Base-by-base conservation (phyloP, 1,284 basidiomycete species). In the Leccinum angustisporum region DNA sequence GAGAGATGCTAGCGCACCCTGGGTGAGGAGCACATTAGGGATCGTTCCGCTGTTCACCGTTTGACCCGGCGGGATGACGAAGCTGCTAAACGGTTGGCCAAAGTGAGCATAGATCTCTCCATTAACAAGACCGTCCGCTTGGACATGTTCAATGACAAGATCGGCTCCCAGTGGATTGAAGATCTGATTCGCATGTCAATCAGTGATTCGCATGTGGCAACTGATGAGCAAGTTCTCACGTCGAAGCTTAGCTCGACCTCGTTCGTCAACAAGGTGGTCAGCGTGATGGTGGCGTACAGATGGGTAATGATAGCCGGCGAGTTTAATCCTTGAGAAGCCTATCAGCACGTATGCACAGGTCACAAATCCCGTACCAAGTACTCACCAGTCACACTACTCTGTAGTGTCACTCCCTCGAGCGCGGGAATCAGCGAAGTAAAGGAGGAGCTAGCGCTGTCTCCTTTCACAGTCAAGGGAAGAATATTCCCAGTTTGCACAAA, bases 401-500 rank as follows among this genome's bases (percentile, higher is more conserved):
- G 68, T 40, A 91, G 74, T n/a, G 76, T 76, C 33, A 91, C 74
- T 38, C 83, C 82, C 25, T 83, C 78, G 8, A 92, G 77, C 1
- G 83, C 88, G 5, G 81, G 80, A 55, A 79, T 73, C 48, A 93
- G 73, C 2, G 88, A 88, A 6, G 71, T 79, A 70, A 88, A 90
- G 1, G 88, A 88, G 10, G 87, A 84, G 63, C 88, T 87, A 4
- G 72, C 66, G 5, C 69, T 60, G 66, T 89, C 87, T 18, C 88
- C 88, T 63, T 82, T 75, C 67, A 90, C 86, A 0, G 78, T 79
- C 63, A 91, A 70, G 13, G 81, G 76, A 43, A 88, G 72, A 14
- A 65, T 61, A 58, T 81, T 71, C 25, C 74, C 76, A 0, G 78
- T 81, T 67, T 85, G 85, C 43, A 89, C 76, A 71, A 87, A 88